A percentile compares a stretch with the other conserved stretches of the same genome.
Conservation (phyloP, 83 land plant species). For the Picea abies region DNA sequence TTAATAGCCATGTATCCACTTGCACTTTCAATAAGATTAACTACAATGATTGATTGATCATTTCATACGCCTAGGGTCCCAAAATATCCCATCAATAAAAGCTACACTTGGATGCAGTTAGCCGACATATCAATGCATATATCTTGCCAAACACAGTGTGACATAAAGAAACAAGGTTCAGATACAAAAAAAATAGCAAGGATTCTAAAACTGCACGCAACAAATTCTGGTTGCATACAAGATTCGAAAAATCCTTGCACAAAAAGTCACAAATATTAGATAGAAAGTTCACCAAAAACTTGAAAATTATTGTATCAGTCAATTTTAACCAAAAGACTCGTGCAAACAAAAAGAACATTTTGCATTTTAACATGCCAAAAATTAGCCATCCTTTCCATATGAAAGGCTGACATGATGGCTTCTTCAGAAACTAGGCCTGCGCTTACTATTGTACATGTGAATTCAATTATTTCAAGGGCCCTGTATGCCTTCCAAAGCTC, state of each 20-base stretch:
- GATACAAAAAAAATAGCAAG: not conserved
- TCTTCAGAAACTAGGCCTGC: not conserved
- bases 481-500: conserved; percentile 9
- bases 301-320: not conserved
- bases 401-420: not conserved
- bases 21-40: not conserved
- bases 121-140: not conserved
- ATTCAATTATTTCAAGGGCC: conserved; percentile 4
- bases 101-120: not conserved
- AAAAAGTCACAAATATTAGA: not conserved
- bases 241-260: not conserved
- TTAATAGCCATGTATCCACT: too few relatives aligned
- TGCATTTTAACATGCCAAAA: not conserved
- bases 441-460: conserved; percentile 1
- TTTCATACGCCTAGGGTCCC: not conserved
- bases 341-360: conserved; percentile 1
- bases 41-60: not conserved
- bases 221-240: not conserved
- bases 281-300: not conserved
- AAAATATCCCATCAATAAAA: not conserved
- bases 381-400: not conserved
- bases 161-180: not conserved
- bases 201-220: conserved; percentile 1
- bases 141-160: not conserved
- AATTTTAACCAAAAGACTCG: not conserved